Evolutionary conservation across 495 filamentous ascomycete genomes (phyloP).

Genomic region (Penicillium roqueforti): DNA sequence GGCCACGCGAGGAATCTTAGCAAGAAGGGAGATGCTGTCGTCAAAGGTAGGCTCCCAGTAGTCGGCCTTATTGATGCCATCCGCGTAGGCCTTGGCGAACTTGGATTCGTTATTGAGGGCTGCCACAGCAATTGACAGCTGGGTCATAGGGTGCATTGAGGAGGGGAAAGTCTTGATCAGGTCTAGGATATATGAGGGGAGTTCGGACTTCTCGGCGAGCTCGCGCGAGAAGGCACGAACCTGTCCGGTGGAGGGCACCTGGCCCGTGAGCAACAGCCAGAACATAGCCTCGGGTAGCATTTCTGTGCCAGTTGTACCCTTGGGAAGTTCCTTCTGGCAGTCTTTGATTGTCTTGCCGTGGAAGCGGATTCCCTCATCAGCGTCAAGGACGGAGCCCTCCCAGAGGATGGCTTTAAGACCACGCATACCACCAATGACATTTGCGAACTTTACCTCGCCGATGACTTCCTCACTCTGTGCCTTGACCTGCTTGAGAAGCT

Average conservation of each 20-base stretch:
- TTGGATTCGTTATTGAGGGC: conserved; percentile 87
- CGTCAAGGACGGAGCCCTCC: conserved; percentile 96
- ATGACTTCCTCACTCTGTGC: conserved; percentile 74
- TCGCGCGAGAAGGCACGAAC: conserved; percentile 77
- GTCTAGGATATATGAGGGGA: conserved; percentile 81
- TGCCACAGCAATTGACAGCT: conserved; percentile 90
- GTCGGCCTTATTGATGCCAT: conserved; percentile 84
- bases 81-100: conserved; percentile 89
- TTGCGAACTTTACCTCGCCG: conserved; percentile 91
- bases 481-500: conserved; percentile 88
- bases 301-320: conserved; percentile 89
- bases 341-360: conserved; percentile 97
- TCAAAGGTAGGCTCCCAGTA: conserved; percentile 99
- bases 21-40: conserved; percentile 87
- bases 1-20: conserved; percentile 94
- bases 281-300: conserved; percentile 99
- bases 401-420: conserved; percentile 97
- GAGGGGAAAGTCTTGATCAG: conserved; percentile 88
- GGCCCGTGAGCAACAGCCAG: conserved; percentile 93
- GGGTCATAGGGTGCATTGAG: conserved; percentile 95
- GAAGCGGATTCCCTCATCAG: conserved; percentile 96
- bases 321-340: conserved; percentile 89
- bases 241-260: conserved; percentile 79
- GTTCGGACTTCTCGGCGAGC: conserved; percentile 76
- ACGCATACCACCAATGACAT: conserved; percentile 93